These are phyloP conservation scores for Metahyphopichia silvanorum DNA, from an alignment of 805 yeast species.

Conservation along the genomic window DNA sequence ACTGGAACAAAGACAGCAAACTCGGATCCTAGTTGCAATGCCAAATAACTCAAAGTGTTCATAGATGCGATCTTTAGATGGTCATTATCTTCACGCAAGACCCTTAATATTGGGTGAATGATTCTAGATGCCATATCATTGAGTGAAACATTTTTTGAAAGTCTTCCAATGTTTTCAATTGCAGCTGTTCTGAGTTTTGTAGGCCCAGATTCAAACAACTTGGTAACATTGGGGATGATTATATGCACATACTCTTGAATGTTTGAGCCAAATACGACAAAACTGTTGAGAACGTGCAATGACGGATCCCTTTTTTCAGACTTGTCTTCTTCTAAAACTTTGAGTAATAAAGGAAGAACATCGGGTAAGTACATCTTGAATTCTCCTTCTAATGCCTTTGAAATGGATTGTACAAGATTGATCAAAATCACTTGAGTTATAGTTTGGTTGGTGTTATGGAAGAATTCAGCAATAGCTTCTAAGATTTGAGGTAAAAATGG, in stretches of 20 bases:
- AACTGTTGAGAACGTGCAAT: slow-evolving; percentile 71
- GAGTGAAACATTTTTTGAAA: slow-evolving; percentile 68
- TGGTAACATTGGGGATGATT: slow-evolving; percentile 80
- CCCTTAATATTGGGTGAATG: slow-evolving; percentile 79
- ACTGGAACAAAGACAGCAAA: slow-evolving; percentile 84
- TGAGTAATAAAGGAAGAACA: slow-evolving; percentile 70
- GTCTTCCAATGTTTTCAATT: slow-evolving; percentile 76
- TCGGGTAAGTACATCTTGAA: slow-evolving; percentile 81
- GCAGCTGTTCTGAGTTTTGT: slow-evolving; percentile 66
- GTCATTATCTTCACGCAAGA: slow-evolving; percentile 48
- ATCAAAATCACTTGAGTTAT: slow-evolving; percentile 76
- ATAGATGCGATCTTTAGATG: slow-evolving; percentile 65
- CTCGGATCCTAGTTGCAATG: slow-evolving; percentile 80
- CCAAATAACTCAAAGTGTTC: slow-evolving; percentile 74
- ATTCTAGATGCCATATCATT: slow-evolving; percentile 89
- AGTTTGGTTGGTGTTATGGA: slow-evolving; percentile 41
- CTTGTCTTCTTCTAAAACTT: slow-evolving; percentile 71
- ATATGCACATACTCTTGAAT: slow-evolving; percentile 87
- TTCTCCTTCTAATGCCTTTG: slow-evolving; percentile 86
- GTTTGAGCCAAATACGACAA: slow-evolving; percentile 83
- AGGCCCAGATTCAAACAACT: slow-evolving; percentile 71
- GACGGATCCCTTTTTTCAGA: slow-evolving; percentile 60
- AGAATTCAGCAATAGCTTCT: slow-evolving; percentile 70
- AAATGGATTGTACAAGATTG: slow-evolving; percentile 75
- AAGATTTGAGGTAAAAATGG: slow-evolving; percentile 78